Evolutionary conservation across 495 filamentous ascomycete species (phyloP), one percentile per base, ranked within the genome.

Genomic region (Tirmania nivea): DNA sequence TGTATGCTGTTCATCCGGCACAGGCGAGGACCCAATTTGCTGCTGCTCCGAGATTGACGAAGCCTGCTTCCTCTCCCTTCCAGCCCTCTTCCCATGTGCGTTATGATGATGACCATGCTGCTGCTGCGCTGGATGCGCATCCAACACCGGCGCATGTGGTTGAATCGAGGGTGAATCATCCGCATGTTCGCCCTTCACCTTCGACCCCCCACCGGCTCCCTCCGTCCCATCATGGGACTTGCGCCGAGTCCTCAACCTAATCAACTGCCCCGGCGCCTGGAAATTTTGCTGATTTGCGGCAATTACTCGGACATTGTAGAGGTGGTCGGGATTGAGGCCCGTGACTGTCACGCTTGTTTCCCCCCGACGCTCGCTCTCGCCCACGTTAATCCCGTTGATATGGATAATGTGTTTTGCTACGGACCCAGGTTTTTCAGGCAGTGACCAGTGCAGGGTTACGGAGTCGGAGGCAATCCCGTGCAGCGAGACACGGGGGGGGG

Each of bases 301-400:
- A 57, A 94, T 80, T 42, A 95, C 84, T 52, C 92, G 80, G 11
- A 96, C 79, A 55, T 87, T 87, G 68, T 96, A 96, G 56, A 83
- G 92, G 63, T 82, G 81, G 50, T 84, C 76, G 0, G 90, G 86
- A 55, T 83, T 78, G 14, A 97, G 71, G 39, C 86, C 83, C 7
- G 78, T 81, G 52, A 97, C 84, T 51, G 83, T 86, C 51, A 96
- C 84, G 17, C 86, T 84, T 2, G 86, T 86, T 68, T 96, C 90
- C 55, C 80, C 75, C 57, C 80, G 78, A 11, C 74, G 69, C 60
- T 78, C 77, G 14, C 85, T 84, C 63, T 94, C 86, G 58, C 89
- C 89, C 52, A 92, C 88, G 69, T 86, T 87, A 35, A 85, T 78
- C 35, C 88, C 88, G 63, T 97, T 96, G 53, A 95, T 78, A 59